phyloP scores from a whole-genome alignment of 2,329 filamentous ascomycete species.

The Seiridium unicorne region DNA sequence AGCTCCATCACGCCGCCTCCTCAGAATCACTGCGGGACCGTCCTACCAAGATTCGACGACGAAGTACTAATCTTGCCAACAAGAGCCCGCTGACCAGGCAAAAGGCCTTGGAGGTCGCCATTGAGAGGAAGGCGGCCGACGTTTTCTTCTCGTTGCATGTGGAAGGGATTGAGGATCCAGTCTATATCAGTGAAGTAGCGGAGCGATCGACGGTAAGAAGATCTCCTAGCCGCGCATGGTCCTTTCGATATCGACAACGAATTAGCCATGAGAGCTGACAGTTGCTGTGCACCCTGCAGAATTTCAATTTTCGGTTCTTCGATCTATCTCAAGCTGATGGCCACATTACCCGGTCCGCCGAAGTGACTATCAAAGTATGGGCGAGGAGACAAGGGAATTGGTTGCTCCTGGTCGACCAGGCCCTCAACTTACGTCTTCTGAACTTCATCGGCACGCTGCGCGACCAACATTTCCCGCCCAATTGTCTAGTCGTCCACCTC shows the following conservation, averaged over 20 bases:
- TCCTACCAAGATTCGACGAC: slow-evolving; percentile 35
- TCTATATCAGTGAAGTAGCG: slow-evolving; percentile 87
- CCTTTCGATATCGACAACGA: too few relatives aligned
- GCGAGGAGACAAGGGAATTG: slow-evolving; percentile 55
- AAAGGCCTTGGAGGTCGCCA: slow-evolving; percentile 71
- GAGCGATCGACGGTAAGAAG: slow-evolving; percentile 65
- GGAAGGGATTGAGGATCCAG: slow-evolving; percentile 61
- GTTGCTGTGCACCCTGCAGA: slow-evolving; percentile 40
- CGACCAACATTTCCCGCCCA: slow-evolving; percentile 71
- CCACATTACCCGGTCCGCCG: slow-evolving; percentile 62
- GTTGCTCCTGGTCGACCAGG: slow-evolving; percentile 68
- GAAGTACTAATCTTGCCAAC: slow-evolving; percentile 48
- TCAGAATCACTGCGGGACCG: slow-evolving; percentile 47
- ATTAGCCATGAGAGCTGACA: slow-evolving; percentile 11
- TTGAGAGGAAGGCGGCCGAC: slow-evolving; percentile 74
- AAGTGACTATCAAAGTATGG: slow-evolving; percentile 73
- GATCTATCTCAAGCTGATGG: slow-evolving; percentile 66
- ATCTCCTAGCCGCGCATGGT: too few relatives aligned
- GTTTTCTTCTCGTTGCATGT: slow-evolving; percentile 86
- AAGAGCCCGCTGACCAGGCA: slow-evolving; percentile 57
- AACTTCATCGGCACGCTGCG: slow-evolving; percentile 76
- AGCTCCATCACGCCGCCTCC: slow-evolving; percentile 55
- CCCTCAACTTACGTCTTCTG: slow-evolving; percentile 68
- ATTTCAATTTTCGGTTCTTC: slow-evolving; percentile 87
- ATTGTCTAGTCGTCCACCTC: slow-evolving; percentile 83